Conservation (phyloP, 164 flowering plant genomes). For the Vitis rupestris region DNA sequence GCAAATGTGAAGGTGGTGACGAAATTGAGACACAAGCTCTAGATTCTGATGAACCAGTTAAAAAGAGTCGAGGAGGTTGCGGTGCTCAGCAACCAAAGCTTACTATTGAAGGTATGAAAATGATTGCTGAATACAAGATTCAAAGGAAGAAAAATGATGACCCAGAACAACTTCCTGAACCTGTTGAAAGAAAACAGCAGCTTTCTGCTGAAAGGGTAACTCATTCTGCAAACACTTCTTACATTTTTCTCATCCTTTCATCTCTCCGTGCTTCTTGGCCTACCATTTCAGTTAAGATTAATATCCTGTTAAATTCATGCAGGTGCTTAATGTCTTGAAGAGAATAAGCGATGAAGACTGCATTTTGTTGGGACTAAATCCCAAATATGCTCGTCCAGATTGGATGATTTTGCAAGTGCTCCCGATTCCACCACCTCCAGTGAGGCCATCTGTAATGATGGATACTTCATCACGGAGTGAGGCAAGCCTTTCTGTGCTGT, state of each 20-base stretch:
- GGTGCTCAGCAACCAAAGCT: conserved; percentile 98
- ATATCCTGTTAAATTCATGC: conserved; percentile 11
- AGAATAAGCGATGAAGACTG: conserved; percentile 96
- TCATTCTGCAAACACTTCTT: neutral
- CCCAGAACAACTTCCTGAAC: conserved; percentile 94
- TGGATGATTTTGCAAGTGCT: conserved; percentile 99
- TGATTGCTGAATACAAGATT: conserved; percentile 91
- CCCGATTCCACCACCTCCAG: conserved; percentile 99
- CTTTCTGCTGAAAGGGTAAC: conserved; percentile 90
- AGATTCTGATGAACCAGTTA: conserved; percentile 75
- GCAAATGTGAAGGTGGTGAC: conserved; percentile 96
- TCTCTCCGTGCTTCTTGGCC: neutral
- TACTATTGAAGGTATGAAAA: conserved; percentile 96
- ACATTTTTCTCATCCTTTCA: too few relatives aligned
- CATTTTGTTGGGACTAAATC: conserved; percentile 68
- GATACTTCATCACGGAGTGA: conserved; percentile 97
- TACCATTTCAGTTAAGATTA: neutral
- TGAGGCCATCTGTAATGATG: conserved; percentile 99
- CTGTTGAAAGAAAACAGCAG: conserved; percentile 93
- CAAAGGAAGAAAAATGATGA: conserved; percentile 87
- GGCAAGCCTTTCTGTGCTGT: conserved; percentile 44
- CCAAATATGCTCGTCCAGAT: conserved; percentile 96
- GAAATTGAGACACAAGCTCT: conserved; percentile 68
- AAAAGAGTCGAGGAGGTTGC: conserved; percentile 91
- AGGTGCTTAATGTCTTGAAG: conserved; percentile 92